Evolutionary conservation across 345 rosid species (phyloP).

Genomic region (Sapria himalayana): DNA sequence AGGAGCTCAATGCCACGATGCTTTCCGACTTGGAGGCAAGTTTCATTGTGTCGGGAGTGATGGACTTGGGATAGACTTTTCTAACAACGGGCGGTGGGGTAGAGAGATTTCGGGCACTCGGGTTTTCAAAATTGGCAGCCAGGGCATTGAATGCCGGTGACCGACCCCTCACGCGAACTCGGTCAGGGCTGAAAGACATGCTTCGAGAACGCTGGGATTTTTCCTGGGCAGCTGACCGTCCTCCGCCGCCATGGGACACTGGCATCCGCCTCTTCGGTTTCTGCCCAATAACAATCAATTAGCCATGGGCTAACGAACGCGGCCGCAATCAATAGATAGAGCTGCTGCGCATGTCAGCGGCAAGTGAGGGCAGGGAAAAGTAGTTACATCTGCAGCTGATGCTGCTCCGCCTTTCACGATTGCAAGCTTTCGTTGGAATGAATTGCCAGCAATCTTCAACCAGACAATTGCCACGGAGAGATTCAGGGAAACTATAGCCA

Average conservation of each 20-base stretch:
- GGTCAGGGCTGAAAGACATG: conserved; percentile 85
- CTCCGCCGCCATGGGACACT: conserved; percentile 67
- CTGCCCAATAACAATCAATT: no score
- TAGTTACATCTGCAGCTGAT: conserved; percentile 56
- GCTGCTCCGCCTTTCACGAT: conserved; percentile 56
- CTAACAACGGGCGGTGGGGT: conserved; percentile 94
- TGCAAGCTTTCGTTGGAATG: conserved; percentile 78
- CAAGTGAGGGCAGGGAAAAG: no score
- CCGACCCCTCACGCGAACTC: conserved; percentile 94
- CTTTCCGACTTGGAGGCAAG: conserved; percentile 41
- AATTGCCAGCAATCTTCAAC: conserved; percentile 83
- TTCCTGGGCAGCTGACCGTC: conserved; percentile 75
- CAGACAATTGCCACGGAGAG: conserved; percentile 6
- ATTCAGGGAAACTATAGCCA: conserved; percentile 4
- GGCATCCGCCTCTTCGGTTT: conserved; percentile 83
- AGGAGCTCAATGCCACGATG: conserved; percentile 43
- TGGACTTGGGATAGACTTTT: conserved; percentile 84
- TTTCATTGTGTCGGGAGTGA: conserved; percentile 51
- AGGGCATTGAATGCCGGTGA: conserved; percentile 96
- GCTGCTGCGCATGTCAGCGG: no score
- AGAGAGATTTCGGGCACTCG: conserved; percentile 65
- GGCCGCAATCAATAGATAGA: no score
- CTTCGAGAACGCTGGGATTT: conserved; percentile 95
- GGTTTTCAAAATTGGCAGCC: conserved; percentile 84
- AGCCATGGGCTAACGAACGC: no score